A percentile compares a stretch with the other conserved stretches of the same genome.
Conservation (phyloP, 805 yeast species). For the Ogataea philodendri region DNA sequence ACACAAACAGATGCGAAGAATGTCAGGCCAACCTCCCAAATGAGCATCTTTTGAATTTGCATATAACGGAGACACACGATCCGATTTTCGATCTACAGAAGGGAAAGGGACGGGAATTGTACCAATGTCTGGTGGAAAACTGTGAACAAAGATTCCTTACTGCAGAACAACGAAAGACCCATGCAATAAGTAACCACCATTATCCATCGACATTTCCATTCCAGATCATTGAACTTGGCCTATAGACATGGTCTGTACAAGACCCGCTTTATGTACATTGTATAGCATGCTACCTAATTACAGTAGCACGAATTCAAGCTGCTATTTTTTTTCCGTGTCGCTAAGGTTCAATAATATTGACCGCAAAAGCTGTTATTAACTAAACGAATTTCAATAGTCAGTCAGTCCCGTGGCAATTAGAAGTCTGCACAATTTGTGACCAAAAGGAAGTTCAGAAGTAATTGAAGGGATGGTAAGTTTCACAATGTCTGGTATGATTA, state of each 20-base stretch:
- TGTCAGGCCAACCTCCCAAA: constrained; percentile 45
- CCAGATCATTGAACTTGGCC: constrained; percentile 31
- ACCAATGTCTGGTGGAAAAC: constrained; percentile 40
- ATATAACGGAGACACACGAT: constrained; percentile 52
- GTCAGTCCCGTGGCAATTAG: too few species aligned
- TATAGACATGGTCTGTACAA: too few species aligned
- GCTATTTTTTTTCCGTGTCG: constrained; percentile 2
- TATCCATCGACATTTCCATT: constrained; percentile 41
- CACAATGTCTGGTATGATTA: background rate
- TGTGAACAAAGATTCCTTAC: constrained; percentile 42
- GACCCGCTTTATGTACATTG: too few species aligned
- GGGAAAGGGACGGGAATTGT: constrained; percentile 40
- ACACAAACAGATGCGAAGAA: constrained; percentile 35
- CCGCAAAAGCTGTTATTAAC: constrained; percentile 8
- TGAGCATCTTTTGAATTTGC: constrained; percentile 42
- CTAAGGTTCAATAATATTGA: constrained; percentile 4
- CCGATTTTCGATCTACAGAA: constrained; percentile 40
- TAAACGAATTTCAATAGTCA: background rate
- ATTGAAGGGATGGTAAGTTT: constrained; percentile 3
- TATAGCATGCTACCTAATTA: too few species aligned
- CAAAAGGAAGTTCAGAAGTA: background rate
- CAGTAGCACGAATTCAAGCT: background rate
- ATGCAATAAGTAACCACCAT: constrained; percentile 49
- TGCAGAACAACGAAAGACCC: constrained; percentile 43
- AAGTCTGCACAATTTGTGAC: too few species aligned